phyloP scores from a whole-genome alignment of 441 rosid genomes.

The Kokia cookei region DNA sequence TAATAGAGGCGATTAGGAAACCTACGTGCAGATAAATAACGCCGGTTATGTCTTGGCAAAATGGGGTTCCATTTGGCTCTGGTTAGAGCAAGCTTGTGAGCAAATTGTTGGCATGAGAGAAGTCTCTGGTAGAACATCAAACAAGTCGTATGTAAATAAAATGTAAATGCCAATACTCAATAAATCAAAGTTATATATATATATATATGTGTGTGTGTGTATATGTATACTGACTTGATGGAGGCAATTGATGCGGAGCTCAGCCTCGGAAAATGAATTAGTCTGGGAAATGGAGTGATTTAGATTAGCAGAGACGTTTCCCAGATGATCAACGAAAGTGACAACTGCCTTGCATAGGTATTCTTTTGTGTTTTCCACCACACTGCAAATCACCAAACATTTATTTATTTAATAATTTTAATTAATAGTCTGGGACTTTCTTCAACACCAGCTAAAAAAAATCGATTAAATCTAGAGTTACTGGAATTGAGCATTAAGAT shows the following conservation, averaged over 20 bases:
- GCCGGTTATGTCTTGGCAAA: conserved; percentile 35
- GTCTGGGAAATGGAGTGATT: conserved; percentile 27
- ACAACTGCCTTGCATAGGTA: conserved; percentile 58
- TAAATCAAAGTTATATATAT: neutral
- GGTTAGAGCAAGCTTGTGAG: conserved; percentile 37
- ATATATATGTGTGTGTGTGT: neutral
- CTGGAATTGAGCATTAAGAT: too few species aligned
- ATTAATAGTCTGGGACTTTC: too few species aligned
- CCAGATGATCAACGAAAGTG: conserved; percentile 63
- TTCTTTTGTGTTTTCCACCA: conserved; percentile 54
- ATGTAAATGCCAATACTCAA: neutral
- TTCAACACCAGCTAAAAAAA: too few species aligned
- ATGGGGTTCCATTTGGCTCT: conserved; percentile 36
- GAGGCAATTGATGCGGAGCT: conserved; percentile 44
- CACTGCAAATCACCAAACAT: conserved; percentile 26
- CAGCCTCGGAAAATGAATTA: conserved; percentile 32
- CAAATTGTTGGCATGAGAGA: conserved; percentile 33
- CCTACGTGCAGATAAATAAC: conserved; percentile 44
- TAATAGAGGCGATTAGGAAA: neutral
- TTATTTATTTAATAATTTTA: too few species aligned
- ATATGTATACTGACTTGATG: conserved; percentile 40
- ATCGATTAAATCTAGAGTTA: too few species aligned
- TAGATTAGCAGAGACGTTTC: conserved; percentile 52
- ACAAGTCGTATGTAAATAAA: neutral
- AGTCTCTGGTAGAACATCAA: conserved; percentile 33